A percentile compares a stretch with the other conserved stretches of the same genome.
phyloP scores from a whole-genome alignment of 345 rosid species.

The Lepidium aucheri region DNA sequence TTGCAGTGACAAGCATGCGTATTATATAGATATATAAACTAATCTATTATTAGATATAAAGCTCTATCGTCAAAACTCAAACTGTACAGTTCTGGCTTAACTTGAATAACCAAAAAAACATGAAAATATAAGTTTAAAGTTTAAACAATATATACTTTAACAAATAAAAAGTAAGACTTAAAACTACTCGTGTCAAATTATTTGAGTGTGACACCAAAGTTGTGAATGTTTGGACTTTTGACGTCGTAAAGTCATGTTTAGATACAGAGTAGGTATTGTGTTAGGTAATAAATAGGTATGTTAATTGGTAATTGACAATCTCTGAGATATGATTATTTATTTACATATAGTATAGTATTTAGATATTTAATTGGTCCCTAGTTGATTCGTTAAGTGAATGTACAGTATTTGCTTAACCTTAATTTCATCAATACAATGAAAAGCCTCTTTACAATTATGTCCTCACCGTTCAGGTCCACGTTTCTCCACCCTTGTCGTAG shows the following conservation, averaged over 20 bases:
- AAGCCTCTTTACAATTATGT: neutral
- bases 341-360: neutral
- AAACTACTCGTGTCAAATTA: constrained; percentile 16
- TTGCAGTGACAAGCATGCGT: neutral
- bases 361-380: neutral
- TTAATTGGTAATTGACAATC: neutral
- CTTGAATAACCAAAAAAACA: neutral
- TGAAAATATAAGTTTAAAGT: neutral
- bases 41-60: neutral
- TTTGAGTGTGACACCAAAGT: constrained; percentile 11
- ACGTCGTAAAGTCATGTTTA: neutral
- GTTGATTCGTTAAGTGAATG: neutral
- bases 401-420: neutral
- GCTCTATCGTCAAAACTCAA: constrained; percentile 2
- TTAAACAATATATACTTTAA: too few species aligned
- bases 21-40: neutral
- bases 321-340: neutral
- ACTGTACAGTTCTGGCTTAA: neutral
- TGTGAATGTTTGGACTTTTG: neutral
- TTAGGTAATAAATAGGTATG: neutral
- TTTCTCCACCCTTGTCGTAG: neutral
- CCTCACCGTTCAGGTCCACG: neutral
- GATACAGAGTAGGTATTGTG: constrained; percentile 6
- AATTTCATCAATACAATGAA: neutral
- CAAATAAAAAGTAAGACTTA: neutral